These are phyloP conservation scores for Decorospora gaudefroyi DNA, from an alignment of 2,329 filamentous ascomycete species.

Conservation along the genomic window DNA sequence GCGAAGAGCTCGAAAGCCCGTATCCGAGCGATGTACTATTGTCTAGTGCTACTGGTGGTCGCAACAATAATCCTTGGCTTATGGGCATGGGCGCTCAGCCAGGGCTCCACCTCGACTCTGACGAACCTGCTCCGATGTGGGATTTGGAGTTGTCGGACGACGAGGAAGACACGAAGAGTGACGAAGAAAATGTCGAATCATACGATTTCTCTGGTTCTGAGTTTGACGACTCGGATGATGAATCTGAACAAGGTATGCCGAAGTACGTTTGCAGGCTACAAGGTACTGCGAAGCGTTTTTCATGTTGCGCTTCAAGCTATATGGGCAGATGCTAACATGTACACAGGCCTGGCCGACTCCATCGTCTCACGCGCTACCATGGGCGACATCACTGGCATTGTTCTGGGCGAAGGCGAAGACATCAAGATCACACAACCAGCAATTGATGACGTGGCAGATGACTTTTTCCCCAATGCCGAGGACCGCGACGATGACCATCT, in stretches of 20 bases:
- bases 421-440: constrained; percentile 90
- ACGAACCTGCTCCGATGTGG: constrained; percentile 39
- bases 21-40: constrained; percentile 42
- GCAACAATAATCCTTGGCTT: constrained; percentile 40
- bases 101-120: constrained; percentile 36
- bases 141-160: constrained; percentile 60
- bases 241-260: constrained; percentile 30
- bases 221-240: constrained; percentile 42
- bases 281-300: too few relatives aligned
- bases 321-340: background rate
- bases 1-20: constrained; percentile 43
- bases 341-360: constrained; percentile 32
- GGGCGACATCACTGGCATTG: constrained; percentile 77
- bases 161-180: constrained; percentile 53
- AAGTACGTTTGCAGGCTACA: too few relatives aligned
- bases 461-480: constrained; percentile 77
- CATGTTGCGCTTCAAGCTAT: too few relatives aligned
- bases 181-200: constrained; percentile 39
- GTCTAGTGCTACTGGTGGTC: constrained; percentile 53
- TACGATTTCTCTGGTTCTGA: constrained; percentile 65
- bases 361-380: constrained; percentile 36
- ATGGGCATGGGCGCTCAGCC: constrained; percentile 46
- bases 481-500: constrained; percentile 79
- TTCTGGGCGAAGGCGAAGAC: constrained; percentile 73
- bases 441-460: constrained; percentile 80